Evolutionary conservation across 2,329 filamentous ascomycete species (phyloP).

Genomic region (Curvularia sp.): DNA sequence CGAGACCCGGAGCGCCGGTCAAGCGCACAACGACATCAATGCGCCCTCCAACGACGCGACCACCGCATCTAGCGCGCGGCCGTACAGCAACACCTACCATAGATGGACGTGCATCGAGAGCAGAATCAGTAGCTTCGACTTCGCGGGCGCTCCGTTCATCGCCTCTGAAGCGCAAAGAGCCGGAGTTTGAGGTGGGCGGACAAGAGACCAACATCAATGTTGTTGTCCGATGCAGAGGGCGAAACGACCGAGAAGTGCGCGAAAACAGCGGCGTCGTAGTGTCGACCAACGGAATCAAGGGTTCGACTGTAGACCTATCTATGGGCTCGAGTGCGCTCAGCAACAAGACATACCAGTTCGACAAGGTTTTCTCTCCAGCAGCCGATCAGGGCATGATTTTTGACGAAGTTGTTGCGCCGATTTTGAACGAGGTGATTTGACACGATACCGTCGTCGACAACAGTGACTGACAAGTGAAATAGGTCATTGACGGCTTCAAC

Average conservation of each 20-base stretch:
- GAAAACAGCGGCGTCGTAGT: constrained; percentile 97
- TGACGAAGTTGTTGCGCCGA: constrained; percentile 92
- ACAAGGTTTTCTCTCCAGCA: constrained; percentile 94
- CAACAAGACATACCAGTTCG: constrained; percentile 96
- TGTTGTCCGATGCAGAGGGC: constrained; percentile 90
- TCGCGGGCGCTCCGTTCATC: constrained; percentile 51
- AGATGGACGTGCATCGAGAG: constrained; percentile 69
- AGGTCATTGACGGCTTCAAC: constrained; percentile 95
- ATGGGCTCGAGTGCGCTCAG: constrained; percentile 92
- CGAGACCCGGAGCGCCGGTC: constrained; percentile 59
- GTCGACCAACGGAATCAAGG: constrained; percentile 84
- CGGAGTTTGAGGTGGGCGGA: constrained; percentile 76
- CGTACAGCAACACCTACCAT: constrained; percentile 57
- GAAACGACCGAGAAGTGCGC: constrained; percentile 88
- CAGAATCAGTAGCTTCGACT: constrained; percentile 69
- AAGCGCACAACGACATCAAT: constrained; percentile 59
- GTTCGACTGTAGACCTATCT: constrained; percentile 80
- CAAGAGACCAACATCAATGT: constrained; percentile 98
- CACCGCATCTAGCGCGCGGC: constrained; percentile 57
- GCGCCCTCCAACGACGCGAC: constrained; percentile 62
- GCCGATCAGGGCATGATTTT: constrained; percentile 94
- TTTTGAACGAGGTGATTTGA: constrained; percentile 79
- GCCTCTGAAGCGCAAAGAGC: constrained; percentile 81
- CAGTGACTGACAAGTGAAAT: constrained; percentile 15
- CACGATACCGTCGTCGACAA: not conserved